Base-by-base conservation (phyloP, 2,329 filamentous ascomycete species). In the Apiospora pterosperma region DNA sequence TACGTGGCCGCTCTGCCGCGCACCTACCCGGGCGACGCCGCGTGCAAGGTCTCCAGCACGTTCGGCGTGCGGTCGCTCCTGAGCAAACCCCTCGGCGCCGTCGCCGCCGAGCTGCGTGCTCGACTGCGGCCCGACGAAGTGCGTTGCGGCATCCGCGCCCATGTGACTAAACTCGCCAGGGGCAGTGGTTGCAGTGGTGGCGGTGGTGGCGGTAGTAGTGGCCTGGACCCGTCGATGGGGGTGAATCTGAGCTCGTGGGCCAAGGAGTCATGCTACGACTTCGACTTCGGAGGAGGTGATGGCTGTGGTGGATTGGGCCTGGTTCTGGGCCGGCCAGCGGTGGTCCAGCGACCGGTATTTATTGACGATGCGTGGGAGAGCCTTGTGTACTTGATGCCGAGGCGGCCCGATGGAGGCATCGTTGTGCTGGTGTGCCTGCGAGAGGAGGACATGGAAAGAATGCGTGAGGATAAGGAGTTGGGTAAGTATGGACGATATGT, bases 241-340 rank as follows among this genome's bases (percentile, higher is more conserved):
- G 72, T 87, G 4, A 81, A 82, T 75, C 66, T 88, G 6, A 86
- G 82, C 64, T 87, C 84, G 0, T 88, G 84, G 85, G 78, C 79
- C 0, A 82, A 83, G 63, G 69, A 83, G 2, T 71, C 78, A 3
- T 76, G 74, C 19, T 83, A 81, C 66, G 72, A 77, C 0, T 71
- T 81, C 8, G 81, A 85, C 52, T 87, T 87, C 62, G 76, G 76
- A 7, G 14, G 12, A 7, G 14, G 12, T 25, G 21, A 23, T 16
- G 23, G 23, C 12, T 11, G 25, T 19, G 25, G 14, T 10, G 44
- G 44, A n/a, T 4, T 19, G 44, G 25, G 25, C 3, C 3, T 52
- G 2, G 79, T 77, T 0, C 67, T 86, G 4, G 84, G 84, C 0
- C 75, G 68, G 28, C 82, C 84, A 0, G 78, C 78, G 63, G 76